A percentile compares a stretch with the other conserved stretches of the same genome.
Evolutionary conservation across 2,329 filamentous ascomycete genomes (phyloP).

Genomic region (Endocalyx cinctus): DNA sequence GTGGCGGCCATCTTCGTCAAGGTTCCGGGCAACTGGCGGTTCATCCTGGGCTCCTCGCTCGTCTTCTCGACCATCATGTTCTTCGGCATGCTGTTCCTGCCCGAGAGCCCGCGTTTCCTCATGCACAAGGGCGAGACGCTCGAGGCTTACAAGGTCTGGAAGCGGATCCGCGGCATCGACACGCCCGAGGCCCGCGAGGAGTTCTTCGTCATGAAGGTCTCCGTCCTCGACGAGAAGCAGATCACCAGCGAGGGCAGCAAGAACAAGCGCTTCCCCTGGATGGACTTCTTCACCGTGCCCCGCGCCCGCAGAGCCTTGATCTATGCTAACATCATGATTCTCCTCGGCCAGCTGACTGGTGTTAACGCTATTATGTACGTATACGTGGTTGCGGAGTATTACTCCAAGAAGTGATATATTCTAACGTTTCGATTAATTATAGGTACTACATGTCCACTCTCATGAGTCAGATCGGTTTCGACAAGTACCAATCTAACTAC

Average conservation of each 20-base stretch:
- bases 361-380: constrained; percentile 57
- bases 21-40: constrained; percentile 68
- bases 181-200: constrained; percentile 58
- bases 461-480: constrained; percentile 65
- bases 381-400: no score
- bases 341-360: constrained; percentile 66
- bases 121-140: constrained; percentile 61
- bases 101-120: constrained; percentile 63
- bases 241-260: constrained; percentile 44
- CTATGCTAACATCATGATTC: constrained; percentile 66
- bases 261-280: constrained; percentile 59
- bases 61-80: constrained; percentile 63
- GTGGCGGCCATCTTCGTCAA: constrained; percentile 68
- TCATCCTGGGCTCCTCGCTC: constrained; percentile 68
- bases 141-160: constrained; percentile 66
- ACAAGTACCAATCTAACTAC: constrained; percentile 58
- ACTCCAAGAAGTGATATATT: no score
- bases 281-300: constrained; percentile 69
- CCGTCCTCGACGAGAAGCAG: constrained; percentile 53
- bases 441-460: constrained; percentile 69
- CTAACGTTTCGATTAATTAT: no score
- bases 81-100: constrained; percentile 65
- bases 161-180: constrained; percentile 61
- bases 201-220: constrained; percentile 67
- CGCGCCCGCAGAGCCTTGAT: constrained; percentile 62